Evolutionary conservation across 2,329 filamentous ascomycete species (phyloP), one percentile per base, ranked within the genome.

Genomic region (Ciborinia camelliae): DNA sequence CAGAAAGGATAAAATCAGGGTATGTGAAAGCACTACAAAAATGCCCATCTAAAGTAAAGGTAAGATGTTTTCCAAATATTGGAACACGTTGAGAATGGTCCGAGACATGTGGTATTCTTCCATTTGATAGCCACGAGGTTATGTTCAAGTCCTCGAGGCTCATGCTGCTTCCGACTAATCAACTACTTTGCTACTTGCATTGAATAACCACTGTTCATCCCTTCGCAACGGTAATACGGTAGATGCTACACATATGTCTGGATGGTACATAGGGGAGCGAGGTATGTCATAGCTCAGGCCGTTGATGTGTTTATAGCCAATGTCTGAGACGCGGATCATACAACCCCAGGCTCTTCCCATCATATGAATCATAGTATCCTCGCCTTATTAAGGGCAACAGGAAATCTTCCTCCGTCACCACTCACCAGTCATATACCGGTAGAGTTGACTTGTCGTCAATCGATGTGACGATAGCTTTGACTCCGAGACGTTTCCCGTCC

Each of bases 251-350:
- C n/a, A 37, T 20, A 43, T 43, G 20, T n/a, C 28, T 55, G 48
- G 18, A 15, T 18, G 39, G 23, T 45, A 45, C 54, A 45, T 35
- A 6, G 14, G 20, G 32, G 47, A 32, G 37, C 47, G 54, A 5
- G 6, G 43, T 37, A 37, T 37, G 51, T 20, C 37, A 45, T 62
- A 35, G 50, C 60, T 37, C 60, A n/a, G 51, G 30, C 60, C n/a
- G 10, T 51, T 62, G 15, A 32, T 26, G 26, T 41, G 39, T 45
- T 48, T 9, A 37, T 30, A 23, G n/a, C 32, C 53, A 59, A 30
- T 52, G 15, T 28, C 62, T 59, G 62, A 63, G 54, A 59, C 62
- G 43, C 62, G 62, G 43, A 63, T 59, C 53, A 58, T 39, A 50
- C 62, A 43, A 41, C 23, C 32, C 62, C 32, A 23, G 26, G 26